Conservation (phyloP, 2,329 filamentous ascomycete species). For the Thelonectria olida region DNA sequence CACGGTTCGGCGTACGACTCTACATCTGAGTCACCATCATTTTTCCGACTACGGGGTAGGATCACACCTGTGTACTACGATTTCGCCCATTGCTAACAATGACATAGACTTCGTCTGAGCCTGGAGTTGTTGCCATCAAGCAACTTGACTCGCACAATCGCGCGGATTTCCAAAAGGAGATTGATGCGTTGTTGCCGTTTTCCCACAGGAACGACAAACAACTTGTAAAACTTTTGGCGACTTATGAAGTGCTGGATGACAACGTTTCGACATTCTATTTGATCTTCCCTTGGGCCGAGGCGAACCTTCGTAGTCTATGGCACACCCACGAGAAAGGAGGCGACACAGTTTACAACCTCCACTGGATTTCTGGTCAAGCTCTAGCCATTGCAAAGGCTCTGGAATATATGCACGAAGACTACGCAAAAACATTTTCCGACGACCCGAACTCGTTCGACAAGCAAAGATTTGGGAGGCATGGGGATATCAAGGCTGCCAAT, state of each 20-base stretch:
- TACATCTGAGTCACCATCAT: neutral
- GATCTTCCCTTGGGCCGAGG: constrained; percentile 1
- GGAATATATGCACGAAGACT: neutral
- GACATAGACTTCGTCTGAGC: neutral
- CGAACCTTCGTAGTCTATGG: neutral
- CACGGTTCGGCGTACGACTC: neutral
- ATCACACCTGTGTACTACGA: neutral
- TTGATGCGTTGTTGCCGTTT: neutral
- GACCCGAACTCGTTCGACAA: no score
- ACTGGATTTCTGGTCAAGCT: neutral
- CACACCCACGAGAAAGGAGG: neutral
- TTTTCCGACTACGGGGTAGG: neutral
- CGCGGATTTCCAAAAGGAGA: neutral
- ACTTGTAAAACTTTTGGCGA: neutral
- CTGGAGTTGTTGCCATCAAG: neutral
- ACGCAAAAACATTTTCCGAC: no score
- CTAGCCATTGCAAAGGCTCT: neutral
- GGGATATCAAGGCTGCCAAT: neutral
- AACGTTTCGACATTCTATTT: neutral
- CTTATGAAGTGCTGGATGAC: neutral
- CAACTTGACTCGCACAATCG: neutral
- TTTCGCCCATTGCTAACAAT: neutral
- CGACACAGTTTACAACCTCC: neutral
- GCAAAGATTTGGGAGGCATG: neutral
- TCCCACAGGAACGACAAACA: neutral